Evolutionary conservation across 805 yeast species (phyloP), one percentile per base, ranked within the genome.

Genomic region (Candida multigemmis): DNA sequence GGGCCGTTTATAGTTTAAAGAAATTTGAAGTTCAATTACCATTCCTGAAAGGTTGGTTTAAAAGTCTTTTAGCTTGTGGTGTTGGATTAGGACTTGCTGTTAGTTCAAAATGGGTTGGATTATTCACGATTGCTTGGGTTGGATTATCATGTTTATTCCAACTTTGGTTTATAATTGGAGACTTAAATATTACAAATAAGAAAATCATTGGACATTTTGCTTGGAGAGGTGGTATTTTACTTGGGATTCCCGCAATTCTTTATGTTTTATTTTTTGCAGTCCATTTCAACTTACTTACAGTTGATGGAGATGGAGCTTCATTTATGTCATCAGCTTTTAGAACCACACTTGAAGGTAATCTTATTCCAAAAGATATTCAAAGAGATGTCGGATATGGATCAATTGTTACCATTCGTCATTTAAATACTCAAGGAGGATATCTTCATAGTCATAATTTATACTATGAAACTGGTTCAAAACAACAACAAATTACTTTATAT

Each of bases 61-160:
- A 67, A 44, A 54, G 74, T n/a, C 53, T 82, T 38, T 15, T 74
- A 16, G 64, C 76, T n/a, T 65, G 83, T 22, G 82, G 81, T 39
- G 48, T 77, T 28, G 74, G 75, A n/a, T 55, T 81, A 32, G 93
- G 91, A 28, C 59, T 80, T 32, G 80, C 91, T 4, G 55, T 75
- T 12, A 70, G 81, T 14, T 73, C 87, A 17, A 82, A 82, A 53
- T 81, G 91, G 91, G 91, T 81, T 24, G 93, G 93, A 35, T 55
- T 81, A 21, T 81, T 81, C 56, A 82, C 93, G 12, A 48, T 82
- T 31, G 79, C 79, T 3, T 82, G 89, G 89, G 68, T 75, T 33
- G 93, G 91, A 27, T 27, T 65, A 2, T 49, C 68, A 32, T 77
- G 80, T 44, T 48, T 68, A 11, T 59, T 68, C 48, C 79, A 76